Conservation (phyloP, 257 asterid species). For the Solanum chiquidenum region DNA sequence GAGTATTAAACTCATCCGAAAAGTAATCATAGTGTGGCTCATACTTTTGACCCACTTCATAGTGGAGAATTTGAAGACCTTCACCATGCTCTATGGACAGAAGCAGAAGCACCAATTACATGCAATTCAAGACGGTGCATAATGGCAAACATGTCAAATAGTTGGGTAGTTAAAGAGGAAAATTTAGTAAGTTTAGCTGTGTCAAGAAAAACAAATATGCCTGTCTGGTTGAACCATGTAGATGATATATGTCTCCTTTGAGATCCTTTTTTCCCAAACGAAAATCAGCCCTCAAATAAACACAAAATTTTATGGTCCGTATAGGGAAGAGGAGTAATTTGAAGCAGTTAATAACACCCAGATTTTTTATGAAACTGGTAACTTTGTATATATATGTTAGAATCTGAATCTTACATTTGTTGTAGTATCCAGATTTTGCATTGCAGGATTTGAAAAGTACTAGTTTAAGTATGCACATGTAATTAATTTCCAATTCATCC, state of each 20-base stretch:
- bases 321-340: not conserved
- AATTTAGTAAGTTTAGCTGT: not conserved
- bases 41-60: constrained; percentile 93
- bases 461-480: not conserved
- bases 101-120: not conserved
- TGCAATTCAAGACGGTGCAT: not conserved
- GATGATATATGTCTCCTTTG: not conserved
- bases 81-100: constrained; percentile 76
- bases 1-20: constrained; percentile 70
- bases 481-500: not conserved
- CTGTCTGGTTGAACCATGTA: not conserved
- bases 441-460: not conserved
- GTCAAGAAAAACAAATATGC: not conserved
- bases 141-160: not conserved
- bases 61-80: constrained; percentile 94
- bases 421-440: not conserved
- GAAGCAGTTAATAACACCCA: not conserved
- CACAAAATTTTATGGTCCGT: not conserved
- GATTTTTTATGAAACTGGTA: not conserved
- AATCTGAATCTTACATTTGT: not conserved
- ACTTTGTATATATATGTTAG: not conserved
- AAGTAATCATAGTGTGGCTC: constrained; percentile 97
- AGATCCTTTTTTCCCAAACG: not conserved
- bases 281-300: not conserved
- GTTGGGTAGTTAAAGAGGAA: not conserved